These are phyloP conservation scores for Cladorrhinum sp. DNA, from an alignment of 2,329 filamentous ascomycete genomes.

Conservation along the genomic window DNA sequence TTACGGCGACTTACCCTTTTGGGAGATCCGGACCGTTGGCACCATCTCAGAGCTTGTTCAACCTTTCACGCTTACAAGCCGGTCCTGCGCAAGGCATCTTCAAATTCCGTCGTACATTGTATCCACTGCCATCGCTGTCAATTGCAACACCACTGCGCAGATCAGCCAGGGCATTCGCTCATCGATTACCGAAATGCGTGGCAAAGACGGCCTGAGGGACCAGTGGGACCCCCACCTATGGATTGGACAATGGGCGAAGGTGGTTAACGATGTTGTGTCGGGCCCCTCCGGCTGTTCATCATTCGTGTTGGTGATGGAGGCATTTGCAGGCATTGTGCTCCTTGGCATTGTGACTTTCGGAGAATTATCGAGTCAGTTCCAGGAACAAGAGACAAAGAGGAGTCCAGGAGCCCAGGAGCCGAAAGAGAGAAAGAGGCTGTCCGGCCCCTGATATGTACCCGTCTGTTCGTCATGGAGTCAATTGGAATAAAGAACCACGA, in stretches of 20 bases:
- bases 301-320: background rate
- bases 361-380: background rate
- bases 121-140: background rate
- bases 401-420: no score
- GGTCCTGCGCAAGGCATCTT: background rate
- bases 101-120: background rate
- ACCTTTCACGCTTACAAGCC: background rate
- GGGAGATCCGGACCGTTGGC: conserved; percentile 5
- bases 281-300: background rate
- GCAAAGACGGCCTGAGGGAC: conserved; percentile 1
- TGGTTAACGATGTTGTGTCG: background rate
- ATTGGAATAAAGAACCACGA: background rate
- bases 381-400: background rate
- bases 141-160: conserved; percentile 15
- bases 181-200: conserved; percentile 11
- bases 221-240: conserved; percentile 9
- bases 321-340: background rate
- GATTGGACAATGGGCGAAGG: background rate
- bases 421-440: background rate
- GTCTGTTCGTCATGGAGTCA: background rate
- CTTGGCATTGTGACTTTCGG: background rate
- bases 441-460: background rate
- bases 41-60: background rate
- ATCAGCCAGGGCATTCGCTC: conserved; percentile 4
- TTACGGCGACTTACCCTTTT: conserved; percentile 5